Evolutionary conservation across 2,329 filamentous ascomycete genomes (phyloP).

Genomic region (Aureobasidium sp.): DNA sequence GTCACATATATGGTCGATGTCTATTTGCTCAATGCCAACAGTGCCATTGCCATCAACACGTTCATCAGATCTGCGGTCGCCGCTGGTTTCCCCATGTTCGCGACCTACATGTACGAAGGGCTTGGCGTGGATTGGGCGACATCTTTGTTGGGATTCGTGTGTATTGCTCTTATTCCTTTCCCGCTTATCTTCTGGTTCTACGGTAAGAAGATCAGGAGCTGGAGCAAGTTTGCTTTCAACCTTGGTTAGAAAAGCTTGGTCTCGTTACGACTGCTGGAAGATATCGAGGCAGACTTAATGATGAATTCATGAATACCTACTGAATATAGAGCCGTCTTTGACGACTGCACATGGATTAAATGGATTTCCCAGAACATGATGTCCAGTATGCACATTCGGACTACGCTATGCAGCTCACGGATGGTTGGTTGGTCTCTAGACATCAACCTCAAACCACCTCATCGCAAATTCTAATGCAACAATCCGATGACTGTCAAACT

Average conservation of each 20-base stretch:
- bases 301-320: background rate
- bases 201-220: conserved; percentile 22
- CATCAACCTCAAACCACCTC: background rate
- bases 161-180: conserved; percentile 24
- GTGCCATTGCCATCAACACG: conserved; percentile 29
- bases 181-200: conserved; percentile 27
- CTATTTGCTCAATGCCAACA: conserved; percentile 29
- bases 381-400: no score
- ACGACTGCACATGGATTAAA: background rate
- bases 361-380: background rate
- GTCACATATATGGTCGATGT: conserved; percentile 28
- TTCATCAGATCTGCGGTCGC: conserved; percentile 31
- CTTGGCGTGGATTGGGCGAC: conserved; percentile 31
- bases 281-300: background rate
- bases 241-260: background rate
- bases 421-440: background rate
- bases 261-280: no score
- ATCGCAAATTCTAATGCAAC: background rate
- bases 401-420: background rate
- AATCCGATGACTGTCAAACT: background rate
- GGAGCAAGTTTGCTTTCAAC: conserved; percentile 21
- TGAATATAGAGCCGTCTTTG: background rate
- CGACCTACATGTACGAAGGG: conserved; percentile 28
- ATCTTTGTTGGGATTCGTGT: conserved; percentile 28
- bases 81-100: conserved; percentile 31